Evolutionary conservation across 805 yeast species (phyloP).

Genomic region (Vanderwaltozyma yarrowii): DNA sequence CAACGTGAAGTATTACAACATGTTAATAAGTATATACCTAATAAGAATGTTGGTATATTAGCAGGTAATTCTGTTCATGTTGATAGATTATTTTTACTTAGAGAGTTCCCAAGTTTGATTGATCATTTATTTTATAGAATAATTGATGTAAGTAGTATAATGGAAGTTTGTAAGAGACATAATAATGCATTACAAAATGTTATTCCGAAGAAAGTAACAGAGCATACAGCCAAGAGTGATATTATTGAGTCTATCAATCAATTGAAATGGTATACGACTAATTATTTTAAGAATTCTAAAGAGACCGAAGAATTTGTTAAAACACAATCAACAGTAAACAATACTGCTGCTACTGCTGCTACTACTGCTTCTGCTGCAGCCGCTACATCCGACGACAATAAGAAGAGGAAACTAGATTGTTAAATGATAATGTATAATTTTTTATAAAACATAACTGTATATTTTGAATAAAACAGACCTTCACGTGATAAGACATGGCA

Average conservation of each 20-base stretch:
- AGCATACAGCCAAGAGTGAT: slow-evolving; percentile 84
- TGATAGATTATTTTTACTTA: slow-evolving; percentile 76
- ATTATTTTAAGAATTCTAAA: slow-evolving; percentile 38
- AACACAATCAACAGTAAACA: background rate
- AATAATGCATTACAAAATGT: slow-evolving; percentile 49
- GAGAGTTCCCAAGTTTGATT: slow-evolving; percentile 72
- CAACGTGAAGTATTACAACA: slow-evolving; percentile 56
- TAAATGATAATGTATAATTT: too few relatives aligned
- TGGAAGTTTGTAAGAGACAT: slow-evolving; percentile 73
- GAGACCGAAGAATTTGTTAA: slow-evolving; percentile 10
- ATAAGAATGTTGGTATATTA: slow-evolving; percentile 50
- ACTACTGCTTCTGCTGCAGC: background rate
- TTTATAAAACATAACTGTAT: too few relatives aligned
- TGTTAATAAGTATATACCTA: slow-evolving; percentile 43
- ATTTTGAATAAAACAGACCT: too few relatives aligned
- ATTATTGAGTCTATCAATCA: slow-evolving; percentile 83
- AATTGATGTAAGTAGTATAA: slow-evolving; percentile 79
- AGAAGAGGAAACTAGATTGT: too few relatives aligned
- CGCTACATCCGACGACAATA: too few relatives aligned
- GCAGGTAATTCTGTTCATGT: slow-evolving; percentile 92
- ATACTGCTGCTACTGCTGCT: background rate
- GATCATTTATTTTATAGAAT: slow-evolving; percentile 61
- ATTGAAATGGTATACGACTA: slow-evolving; percentile 61
- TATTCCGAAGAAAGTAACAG: slow-evolving; percentile 53
- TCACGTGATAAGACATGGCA: too few relatives aligned